Evolutionary conservation across 768 basidiomycete species (phyloP), one percentile per base, ranked within the genome.

Genomic region (Tricholoma flavovirens): DNA sequence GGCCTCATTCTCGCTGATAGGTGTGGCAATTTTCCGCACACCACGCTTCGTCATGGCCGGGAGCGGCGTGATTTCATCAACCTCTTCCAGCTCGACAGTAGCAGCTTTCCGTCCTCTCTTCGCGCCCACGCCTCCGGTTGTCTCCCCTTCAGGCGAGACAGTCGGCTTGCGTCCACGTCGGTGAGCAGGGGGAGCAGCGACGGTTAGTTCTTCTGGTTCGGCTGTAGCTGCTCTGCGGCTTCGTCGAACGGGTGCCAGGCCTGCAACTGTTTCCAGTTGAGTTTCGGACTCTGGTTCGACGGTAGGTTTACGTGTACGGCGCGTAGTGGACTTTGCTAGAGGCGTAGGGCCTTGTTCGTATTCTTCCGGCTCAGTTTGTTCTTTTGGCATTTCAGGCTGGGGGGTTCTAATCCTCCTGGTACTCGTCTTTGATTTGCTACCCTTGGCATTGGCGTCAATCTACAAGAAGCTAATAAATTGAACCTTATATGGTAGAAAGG

Each of bases 261-360:
- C 24, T 2, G 33, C 8, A 19, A 51, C 6, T 8, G 51, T 32
- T 42, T 45, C 38, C 6, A 35, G 43, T 40, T 52, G 49, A 38
- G n/a, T 58, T 43, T 56, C 55, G 22, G 15, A 38, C 42, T 53
- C 56, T 29, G 55, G 32, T 45, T 67, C 65, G 3, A 51, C 61
- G 12, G 62, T 42, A 42, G 59, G 56, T 53, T 69, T 68, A 8
- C 67, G 68, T 4, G 59, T 62, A 17, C 67, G 62, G 22, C 69
- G 67, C 2, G 62, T 54, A 5, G 62, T 56, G 8, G 63, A 53
- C 17, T 58, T 62, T 14, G 58, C 17, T 15, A 29, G 10, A n/a
- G 26, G 26, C 12, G n/a, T 3, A 30, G 46, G 46, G 4, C 17
- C 46, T 17, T 8, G 15, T n/a, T 49, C 29, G 2, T 30, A 7